Evolutionary conservation across 352 stramenopile genomes (phyloP).

Genomic region (Aphanomyces astaci): DNA sequence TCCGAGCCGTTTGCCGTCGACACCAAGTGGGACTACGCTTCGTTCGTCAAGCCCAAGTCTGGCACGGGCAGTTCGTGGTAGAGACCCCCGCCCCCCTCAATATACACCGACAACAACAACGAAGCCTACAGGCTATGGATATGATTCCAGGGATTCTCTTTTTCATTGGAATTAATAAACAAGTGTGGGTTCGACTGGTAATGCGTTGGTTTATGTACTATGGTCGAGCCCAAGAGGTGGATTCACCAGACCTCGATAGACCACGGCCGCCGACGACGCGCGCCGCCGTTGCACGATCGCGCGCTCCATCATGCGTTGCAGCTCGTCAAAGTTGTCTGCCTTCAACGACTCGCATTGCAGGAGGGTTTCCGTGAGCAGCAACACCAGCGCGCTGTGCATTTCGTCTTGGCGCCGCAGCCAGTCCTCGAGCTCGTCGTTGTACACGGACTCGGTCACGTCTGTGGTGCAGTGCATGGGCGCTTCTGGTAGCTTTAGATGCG

Average conservation of each 20-base stretch:
- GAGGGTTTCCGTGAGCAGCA: constrained; percentile 74
- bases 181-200: not conserved
- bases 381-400: constrained; percentile 75
- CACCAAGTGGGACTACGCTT: constrained; percentile 90
- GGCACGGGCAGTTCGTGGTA: constrained; percentile 86
- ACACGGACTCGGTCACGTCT: not conserved
- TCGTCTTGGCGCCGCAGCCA: constrained; percentile 78
- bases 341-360: constrained; percentile 72
- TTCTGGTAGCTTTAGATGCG: not conserved
- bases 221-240: too few species aligned
- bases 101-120: too few species aligned
- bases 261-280: constrained; percentile 1
- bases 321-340: constrained; percentile 73
- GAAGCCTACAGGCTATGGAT: not conserved
- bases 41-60: constrained; percentile 84
- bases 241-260: too few species aligned
- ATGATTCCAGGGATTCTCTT: not conserved
- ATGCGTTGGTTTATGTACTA: not conserved
- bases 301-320: constrained; percentile 77
- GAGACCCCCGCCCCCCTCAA: not conserved
- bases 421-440: constrained; percentile 56
- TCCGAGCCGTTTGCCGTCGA: constrained; percentile 93
- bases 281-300: constrained; percentile 23
- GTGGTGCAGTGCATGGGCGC: not conserved
- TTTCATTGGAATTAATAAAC: constrained; percentile 6